Percentiles rank a stretch among this genome's conserved stretches.
phyloP scores from a whole-genome alignment of 202 grass and related monocot species.

The Hordeum pubiflorum region DNA sequence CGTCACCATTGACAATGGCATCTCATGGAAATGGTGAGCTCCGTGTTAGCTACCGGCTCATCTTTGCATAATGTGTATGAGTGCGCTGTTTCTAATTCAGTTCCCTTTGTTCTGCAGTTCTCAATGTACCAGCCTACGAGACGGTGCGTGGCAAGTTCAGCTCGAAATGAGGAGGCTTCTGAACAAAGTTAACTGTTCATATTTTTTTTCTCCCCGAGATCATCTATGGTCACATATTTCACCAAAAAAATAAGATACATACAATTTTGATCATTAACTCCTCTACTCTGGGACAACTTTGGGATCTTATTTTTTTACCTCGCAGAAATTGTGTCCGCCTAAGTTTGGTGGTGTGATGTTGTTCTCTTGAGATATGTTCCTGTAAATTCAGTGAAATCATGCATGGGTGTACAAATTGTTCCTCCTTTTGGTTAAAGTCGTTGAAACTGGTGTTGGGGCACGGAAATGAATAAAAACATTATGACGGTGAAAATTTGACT shows the following conservation, averaged over 20 bases:
- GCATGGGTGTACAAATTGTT: conserved; percentile 2
- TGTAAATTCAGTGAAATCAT: conserved; percentile 33
- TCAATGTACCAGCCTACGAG: conserved; percentile 71
- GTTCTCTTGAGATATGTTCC: conserved; percentile 2
- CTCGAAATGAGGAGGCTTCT: conserved; percentile 51
- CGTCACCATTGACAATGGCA: conserved; percentile 83
- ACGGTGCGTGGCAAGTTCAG: conserved; percentile 80
- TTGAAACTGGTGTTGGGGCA: not conserved
- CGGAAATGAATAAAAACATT: conserved; percentile 11
- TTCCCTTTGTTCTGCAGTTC: conserved; percentile 37
- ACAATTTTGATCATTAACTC: conserved; percentile 37
- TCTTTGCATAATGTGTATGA: not conserved
- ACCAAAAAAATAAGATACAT: conserved; percentile 27
- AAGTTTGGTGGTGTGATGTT: conserved; percentile 9
- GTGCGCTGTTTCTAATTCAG: conserved; percentile 1
- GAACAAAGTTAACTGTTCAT: conserved; percentile 34
- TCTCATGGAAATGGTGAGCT: conserved; percentile 85
- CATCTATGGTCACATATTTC: conserved; percentile 36
- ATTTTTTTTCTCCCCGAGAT: conserved; percentile 5
- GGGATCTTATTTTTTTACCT: not conserved
- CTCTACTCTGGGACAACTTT: not conserved
- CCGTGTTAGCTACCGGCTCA: not conserved
- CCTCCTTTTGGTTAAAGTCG: not conserved
- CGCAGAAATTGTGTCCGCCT: not conserved
- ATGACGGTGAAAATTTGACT: conserved; percentile 1